Evolutionary conservation across 176 grass and related monocot species (phyloP).

Genomic region (Pontederia crassipes): DNA sequence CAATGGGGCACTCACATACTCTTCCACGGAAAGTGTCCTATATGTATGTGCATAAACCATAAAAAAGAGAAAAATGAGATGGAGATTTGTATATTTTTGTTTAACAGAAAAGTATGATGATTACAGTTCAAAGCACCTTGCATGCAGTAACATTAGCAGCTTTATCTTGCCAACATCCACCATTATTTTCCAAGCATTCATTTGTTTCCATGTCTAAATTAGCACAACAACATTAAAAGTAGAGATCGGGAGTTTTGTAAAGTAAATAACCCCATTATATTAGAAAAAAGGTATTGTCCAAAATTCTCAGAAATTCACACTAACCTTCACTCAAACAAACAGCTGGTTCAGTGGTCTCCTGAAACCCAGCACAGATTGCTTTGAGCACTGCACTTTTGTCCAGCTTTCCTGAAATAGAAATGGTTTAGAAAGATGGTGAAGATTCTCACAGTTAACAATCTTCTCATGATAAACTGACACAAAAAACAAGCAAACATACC

Average conservation of each 20-base stretch:
- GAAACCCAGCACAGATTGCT: conserved; percentile 81
- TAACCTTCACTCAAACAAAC: conserved; percentile 74
- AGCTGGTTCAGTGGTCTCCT: conserved; percentile 78
- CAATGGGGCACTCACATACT: conserved; percentile 75
- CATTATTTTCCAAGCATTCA: conserved; percentile 91
- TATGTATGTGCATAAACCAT: conserved; percentile 5
- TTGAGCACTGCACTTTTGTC: conserved; percentile 81
- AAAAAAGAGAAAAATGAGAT: neutral
- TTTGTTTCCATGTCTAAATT: conserved; percentile 75
- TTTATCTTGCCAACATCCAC: conserved; percentile 73
- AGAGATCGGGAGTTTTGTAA: neutral
- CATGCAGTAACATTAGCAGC: conserved; percentile 66
- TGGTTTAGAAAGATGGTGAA: conserved; percentile 8
- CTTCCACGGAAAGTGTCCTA: conserved; percentile 93
- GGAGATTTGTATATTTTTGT: neutral
- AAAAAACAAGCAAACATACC: conserved; percentile 33
- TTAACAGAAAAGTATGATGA: neutral
- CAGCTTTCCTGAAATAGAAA: conserved; percentile 57
- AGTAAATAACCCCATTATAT: too few species aligned
- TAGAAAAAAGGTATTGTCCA: too few species aligned
- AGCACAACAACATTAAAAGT: conserved; percentile 12
- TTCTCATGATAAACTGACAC: conserved; percentile 12
- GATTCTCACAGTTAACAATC: conserved; percentile 5
- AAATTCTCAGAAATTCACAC: neutral
- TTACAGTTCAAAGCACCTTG: conserved; percentile 41